phyloP scores from a whole-genome alignment of 768 basidiomycete species.

The Leccinum aurantiacum region DNA sequence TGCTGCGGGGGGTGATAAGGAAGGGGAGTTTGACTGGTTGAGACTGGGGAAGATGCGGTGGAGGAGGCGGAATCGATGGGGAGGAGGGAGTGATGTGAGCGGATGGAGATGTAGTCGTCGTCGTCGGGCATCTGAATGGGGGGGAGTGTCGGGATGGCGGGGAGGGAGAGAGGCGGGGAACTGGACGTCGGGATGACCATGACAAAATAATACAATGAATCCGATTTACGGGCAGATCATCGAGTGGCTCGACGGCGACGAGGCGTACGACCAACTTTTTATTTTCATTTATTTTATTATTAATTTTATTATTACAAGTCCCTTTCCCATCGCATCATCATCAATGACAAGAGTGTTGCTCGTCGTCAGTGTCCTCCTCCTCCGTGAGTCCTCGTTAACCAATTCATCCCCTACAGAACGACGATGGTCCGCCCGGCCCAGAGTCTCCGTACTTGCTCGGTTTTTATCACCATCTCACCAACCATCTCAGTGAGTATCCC shows the following conservation, averaged over 20 bases:
- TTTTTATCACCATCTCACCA: conserved; percentile 60
- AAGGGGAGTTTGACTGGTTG: conserved; percentile 4
- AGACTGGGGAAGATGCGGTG: conserved; percentile 39
- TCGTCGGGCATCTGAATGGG: conserved; percentile 44
- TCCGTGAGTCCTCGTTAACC: not conserved
- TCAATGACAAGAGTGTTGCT: conserved; percentile 38
- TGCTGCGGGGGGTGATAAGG: conserved; percentile 25
- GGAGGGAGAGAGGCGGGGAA: conserved; percentile 29
- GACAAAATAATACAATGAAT: conserved; percentile 12
- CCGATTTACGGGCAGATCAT: conserved; percentile 11
- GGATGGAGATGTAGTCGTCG: conserved; percentile 22
- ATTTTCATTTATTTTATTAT: not conserved
- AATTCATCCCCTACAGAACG: conserved; percentile 53
- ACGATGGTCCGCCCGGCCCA: conserved; percentile 75
- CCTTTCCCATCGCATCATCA: not conserved
- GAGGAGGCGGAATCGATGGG: conserved; percentile 44
- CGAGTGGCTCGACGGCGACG: conserved; percentile 14
- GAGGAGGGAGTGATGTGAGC: conserved; percentile 30
- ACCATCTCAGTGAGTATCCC: conserved; percentile 51
- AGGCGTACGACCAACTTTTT: conserved; percentile 6
- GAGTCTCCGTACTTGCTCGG: conserved; percentile 79
- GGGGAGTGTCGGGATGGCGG: conserved; percentile 43
- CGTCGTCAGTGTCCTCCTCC: conserved; percentile 37
- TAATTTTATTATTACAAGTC: not conserved
- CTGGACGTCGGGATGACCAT: conserved; percentile 21